A percentile compares a stretch with the other conserved stretches of the same genome.
Conservation (phyloP, 1,284 basidiomycete genomes). For the Ceratobasidium sp. region DNA sequence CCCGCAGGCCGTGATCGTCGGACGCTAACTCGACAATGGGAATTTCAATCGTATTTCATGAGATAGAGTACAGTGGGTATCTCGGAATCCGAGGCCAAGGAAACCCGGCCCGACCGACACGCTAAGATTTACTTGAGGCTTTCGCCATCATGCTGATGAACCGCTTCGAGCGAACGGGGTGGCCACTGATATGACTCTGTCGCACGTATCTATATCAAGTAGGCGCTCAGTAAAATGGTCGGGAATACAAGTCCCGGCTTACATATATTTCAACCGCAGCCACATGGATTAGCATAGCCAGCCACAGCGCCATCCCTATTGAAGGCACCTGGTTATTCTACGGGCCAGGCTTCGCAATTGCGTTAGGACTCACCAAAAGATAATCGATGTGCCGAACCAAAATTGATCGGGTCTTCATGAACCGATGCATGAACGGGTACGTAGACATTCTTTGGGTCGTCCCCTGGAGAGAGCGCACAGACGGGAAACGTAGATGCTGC, state of each 20-base stretch:
- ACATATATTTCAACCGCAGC: constrained; percentile 42
- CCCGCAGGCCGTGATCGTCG: neutral
- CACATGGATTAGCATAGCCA: constrained; percentile 39
- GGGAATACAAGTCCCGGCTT: neutral
- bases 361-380: constrained; percentile 21
- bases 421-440: constrained; percentile 34
- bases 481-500: constrained; percentile 15
- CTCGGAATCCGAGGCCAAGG: neutral
- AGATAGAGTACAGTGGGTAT: neutral
- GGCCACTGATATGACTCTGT: constrained; percentile 28
- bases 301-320: constrained; percentile 41
- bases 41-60: neutral
- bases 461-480: constrained; percentile 11
- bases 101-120: neutral
- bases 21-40: constrained; percentile 3
- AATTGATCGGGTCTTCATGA: constrained; percentile 32
- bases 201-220: neutral
- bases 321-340: neutral
- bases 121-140: constrained; percentile 14
- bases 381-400: constrained; percentile 34
- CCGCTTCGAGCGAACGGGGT: constrained; percentile 19
- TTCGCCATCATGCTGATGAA: neutral
- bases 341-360: neutral
- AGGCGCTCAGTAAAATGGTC: neutral
- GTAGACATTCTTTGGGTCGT: constrained; percentile 8